These are phyloP conservation scores for Spergularia bocconei DNA, from an alignment of 148 eudicot genomes.

Conservation along the genomic window DNA sequence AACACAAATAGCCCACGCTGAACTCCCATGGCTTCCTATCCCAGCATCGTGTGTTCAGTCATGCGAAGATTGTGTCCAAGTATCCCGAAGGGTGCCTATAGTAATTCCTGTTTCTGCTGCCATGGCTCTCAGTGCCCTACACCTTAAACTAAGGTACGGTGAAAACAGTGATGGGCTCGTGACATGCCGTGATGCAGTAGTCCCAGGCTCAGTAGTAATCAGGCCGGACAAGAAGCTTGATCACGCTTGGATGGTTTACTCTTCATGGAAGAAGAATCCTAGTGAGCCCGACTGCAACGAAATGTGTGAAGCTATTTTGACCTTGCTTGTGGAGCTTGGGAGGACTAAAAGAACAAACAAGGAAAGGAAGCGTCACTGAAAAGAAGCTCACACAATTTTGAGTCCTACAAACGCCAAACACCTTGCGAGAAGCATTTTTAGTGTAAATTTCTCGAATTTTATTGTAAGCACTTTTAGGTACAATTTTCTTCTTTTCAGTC, in stretches of 20 bases:
- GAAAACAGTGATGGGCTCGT: slow-evolving; percentile 93
- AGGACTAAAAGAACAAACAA: slow-evolving; percentile 7
- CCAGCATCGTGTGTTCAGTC: slow-evolving; percentile 28
- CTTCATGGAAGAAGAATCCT: slow-evolving; percentile 67
- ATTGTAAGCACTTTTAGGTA: too few relatives aligned
- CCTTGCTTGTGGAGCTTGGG: slow-evolving; percentile 75
- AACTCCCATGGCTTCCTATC: slow-evolving; percentile 72
- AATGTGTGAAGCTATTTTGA: slow-evolving; percentile 89
- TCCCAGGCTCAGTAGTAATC: slow-evolving; percentile 87
- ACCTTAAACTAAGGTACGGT: slow-evolving; percentile 73
- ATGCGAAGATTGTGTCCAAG: slow-evolving; percentile 28
- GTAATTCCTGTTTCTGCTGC: slow-evolving; percentile 81
- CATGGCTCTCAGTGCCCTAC: slow-evolving; percentile 74
- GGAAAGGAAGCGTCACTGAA: too few relatives aligned
- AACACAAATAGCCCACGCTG: slow-evolving; percentile 86
- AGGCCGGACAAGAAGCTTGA: slow-evolving; percentile 73
- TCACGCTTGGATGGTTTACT: slow-evolving; percentile 91
- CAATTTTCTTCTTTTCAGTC: too few relatives aligned
- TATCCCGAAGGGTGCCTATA: slow-evolving; percentile 53
- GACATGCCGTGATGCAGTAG: slow-evolving; percentile 90
- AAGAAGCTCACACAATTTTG: too few relatives aligned
- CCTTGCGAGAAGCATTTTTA: too few relatives aligned
- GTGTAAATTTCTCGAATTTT: too few relatives aligned
- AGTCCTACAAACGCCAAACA: too few relatives aligned
- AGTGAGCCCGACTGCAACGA: slow-evolving; percentile 62